A percentile compares a stretch with the other conserved stretches of the same genome.
phyloP scores from a whole-genome alignment of 2,329 filamentous ascomycete genomes.

The Fonsecaea pugnacius region DNA sequence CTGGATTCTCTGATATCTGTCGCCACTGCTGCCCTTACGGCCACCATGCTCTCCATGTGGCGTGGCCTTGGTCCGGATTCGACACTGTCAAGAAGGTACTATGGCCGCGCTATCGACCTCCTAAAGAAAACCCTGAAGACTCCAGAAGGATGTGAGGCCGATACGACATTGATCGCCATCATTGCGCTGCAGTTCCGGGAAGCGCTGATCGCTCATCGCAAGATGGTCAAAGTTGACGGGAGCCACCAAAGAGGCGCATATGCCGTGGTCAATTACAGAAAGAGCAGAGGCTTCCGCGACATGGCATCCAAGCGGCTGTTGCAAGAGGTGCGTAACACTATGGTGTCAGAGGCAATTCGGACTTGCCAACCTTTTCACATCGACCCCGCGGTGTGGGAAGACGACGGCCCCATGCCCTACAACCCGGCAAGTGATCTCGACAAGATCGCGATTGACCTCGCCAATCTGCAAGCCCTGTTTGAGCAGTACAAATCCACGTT shows the following conservation, averaged over 20 bases:
- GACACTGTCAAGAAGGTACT: constrained; percentile 3
- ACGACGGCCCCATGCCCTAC: constrained; percentile 5
- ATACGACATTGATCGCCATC: constrained; percentile 7
- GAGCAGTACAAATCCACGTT: constrained; percentile 5
- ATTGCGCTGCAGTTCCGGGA: constrained; percentile 10
- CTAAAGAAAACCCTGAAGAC: constrained; percentile 2
- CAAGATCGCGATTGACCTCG: constrained; percentile 10
- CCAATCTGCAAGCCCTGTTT: constrained; percentile 3
- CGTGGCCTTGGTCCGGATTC: constrained; percentile 1
- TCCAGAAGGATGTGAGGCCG: background rate
- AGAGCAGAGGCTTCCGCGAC: constrained; percentile 4
- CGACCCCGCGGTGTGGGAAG: constrained; percentile 9
- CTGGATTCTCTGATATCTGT: background rate
- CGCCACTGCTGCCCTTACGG: constrained; percentile 3
- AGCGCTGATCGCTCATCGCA: constrained; percentile 8
- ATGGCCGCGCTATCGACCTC: constrained; percentile 4
- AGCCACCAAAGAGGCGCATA: constrained; percentile 14
- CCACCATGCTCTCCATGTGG: constrained; percentile 12
- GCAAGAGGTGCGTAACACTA: constrained; percentile 12
- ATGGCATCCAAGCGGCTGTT: constrained; percentile 4
- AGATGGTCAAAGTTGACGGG: constrained; percentile 8
- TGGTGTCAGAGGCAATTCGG: constrained; percentile 12
- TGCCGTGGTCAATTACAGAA: constrained; percentile 7
- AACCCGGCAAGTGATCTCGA: constrained; percentile 11
- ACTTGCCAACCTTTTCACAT: background rate